Evolutionary conservation across 805 yeast species (phyloP).

Genomic region (Wickerhamomyces chambardii): DNA sequence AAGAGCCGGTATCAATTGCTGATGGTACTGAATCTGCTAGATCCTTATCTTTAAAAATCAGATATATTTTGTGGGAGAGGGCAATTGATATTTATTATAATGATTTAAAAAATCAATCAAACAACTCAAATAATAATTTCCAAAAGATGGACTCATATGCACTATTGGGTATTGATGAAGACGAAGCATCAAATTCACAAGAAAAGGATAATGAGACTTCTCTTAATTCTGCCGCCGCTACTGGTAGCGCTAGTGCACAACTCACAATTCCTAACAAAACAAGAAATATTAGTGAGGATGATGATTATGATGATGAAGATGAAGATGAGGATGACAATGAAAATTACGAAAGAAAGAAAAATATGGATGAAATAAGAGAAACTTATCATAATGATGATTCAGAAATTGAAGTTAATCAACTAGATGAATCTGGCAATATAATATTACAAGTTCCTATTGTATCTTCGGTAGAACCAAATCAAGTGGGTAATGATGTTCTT

Average conservation of each 20-base stretch:
- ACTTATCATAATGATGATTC: too few relatives aligned
- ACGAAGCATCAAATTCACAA: not conserved
- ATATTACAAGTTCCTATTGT: slow-evolving; percentile 23
- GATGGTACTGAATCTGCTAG: slow-evolving; percentile 37
- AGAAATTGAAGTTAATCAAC: slow-evolving; percentile 17
- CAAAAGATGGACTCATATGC: too few relatives aligned
- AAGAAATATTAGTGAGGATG: slow-evolving; percentile 29
- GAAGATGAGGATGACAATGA: slow-evolving; percentile 8
- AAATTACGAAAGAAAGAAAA: slow-evolving; percentile 5
- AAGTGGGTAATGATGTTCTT: slow-evolving; percentile 22
- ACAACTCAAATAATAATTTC: slow-evolving; percentile 15
- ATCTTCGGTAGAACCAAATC: slow-evolving; percentile 22
- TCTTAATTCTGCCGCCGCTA: too few relatives aligned
- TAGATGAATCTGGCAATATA: slow-evolving; percentile 4
- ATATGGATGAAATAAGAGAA: too few relatives aligned
- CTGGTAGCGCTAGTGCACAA: too few relatives aligned
- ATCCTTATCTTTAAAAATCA: slow-evolving; percentile 50
- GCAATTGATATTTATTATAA: slow-evolving; percentile 40
- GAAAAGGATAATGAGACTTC: too few relatives aligned
- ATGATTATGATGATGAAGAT: slow-evolving; percentile 17
- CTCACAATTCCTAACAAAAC: too few relatives aligned
- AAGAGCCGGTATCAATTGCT: slow-evolving; percentile 25
- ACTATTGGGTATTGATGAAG: too few relatives aligned
- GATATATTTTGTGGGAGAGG: slow-evolving; percentile 67
- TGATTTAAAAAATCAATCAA: not conserved